Evolutionary conservation across 2,329 filamentous ascomycete species (phyloP).

Genomic region (Sclerotinia spermophila): DNA sequence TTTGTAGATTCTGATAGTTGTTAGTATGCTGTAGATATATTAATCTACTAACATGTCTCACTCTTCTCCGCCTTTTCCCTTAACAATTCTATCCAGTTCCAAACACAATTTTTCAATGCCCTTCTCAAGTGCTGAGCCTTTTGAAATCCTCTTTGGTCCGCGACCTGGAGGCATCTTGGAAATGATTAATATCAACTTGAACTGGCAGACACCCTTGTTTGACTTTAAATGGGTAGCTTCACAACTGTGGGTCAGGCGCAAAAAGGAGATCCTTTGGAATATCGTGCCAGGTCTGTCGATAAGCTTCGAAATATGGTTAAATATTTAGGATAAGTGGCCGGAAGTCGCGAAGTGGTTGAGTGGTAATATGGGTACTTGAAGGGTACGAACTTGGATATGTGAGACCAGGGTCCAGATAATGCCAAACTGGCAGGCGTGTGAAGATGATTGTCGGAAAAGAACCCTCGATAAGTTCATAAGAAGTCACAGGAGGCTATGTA

Average conservation of each 20-base stretch:
- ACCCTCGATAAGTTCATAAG: background rate
- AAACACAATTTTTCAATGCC: background rate
- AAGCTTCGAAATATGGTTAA: background rate
- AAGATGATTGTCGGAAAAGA: background rate
- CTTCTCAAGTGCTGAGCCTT: background rate
- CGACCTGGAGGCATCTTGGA: constrained; percentile 9
- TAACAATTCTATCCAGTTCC: background rate
- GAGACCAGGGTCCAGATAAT: background rate
- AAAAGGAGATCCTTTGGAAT: background rate
- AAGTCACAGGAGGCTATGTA: background rate
- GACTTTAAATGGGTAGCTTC: background rate
- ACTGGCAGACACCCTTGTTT: background rate
- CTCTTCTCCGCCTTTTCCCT: constrained; percentile 1
- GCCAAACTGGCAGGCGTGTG: background rate
- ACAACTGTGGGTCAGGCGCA: background rate
- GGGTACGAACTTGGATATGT: background rate
- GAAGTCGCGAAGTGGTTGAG: background rate
- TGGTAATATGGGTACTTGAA: background rate
- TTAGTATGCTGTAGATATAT: constrained; percentile 1
- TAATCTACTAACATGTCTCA: background rate
- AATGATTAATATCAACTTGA: background rate
- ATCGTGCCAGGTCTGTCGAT: background rate
- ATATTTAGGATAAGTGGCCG: background rate
- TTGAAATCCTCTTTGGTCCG: background rate
- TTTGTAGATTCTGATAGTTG: background rate